These are phyloP conservation scores for Yamagishiella unicocca DNA, from an alignment of 139 green algal species.

Conservation along the genomic window DNA sequence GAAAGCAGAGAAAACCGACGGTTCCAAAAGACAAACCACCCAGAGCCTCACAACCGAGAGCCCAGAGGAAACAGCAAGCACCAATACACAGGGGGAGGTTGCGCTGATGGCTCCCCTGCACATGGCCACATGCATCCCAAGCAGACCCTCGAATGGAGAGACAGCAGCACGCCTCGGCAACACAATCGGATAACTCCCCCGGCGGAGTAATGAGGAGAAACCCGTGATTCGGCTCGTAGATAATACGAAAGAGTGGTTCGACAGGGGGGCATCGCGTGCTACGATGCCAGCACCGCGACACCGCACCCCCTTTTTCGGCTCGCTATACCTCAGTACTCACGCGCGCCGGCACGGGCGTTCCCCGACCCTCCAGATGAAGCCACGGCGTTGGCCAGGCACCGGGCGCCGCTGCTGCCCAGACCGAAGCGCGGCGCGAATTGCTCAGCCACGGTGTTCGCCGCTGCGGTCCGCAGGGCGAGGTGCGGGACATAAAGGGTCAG, in stretches of 20 bases:
- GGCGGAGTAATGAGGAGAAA: background rate
- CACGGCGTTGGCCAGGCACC: slow-evolving; percentile 1
- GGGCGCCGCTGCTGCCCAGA: background rate
- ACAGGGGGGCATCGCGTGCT: background rate
- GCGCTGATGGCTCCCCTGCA: too few relatives aligned
- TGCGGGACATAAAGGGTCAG: background rate
- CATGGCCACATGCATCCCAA: too few relatives aligned
- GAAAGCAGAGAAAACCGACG: too few relatives aligned
- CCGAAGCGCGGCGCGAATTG: background rate
- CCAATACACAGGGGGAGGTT: too few relatives aligned
- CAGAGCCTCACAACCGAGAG: too few relatives aligned
- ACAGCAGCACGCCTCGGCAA: too few relatives aligned
- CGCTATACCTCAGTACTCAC: background rate
- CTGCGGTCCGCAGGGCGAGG: background rate
- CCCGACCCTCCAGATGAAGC: background rate
- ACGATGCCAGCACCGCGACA: background rate
- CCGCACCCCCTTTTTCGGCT: too few relatives aligned
- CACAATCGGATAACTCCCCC: too few relatives aligned
- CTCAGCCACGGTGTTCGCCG: background rate
- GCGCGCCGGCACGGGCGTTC: background rate
- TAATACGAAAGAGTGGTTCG: background rate
- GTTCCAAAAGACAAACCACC: too few relatives aligned
- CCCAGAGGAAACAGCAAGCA: too few relatives aligned
- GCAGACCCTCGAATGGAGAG: too few relatives aligned
- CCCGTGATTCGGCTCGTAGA: background rate